These are phyloP conservation scores for Artemisia annua DNA, from an alignment of 129 eudicot genomes.

Conservation along the genomic window DNA sequence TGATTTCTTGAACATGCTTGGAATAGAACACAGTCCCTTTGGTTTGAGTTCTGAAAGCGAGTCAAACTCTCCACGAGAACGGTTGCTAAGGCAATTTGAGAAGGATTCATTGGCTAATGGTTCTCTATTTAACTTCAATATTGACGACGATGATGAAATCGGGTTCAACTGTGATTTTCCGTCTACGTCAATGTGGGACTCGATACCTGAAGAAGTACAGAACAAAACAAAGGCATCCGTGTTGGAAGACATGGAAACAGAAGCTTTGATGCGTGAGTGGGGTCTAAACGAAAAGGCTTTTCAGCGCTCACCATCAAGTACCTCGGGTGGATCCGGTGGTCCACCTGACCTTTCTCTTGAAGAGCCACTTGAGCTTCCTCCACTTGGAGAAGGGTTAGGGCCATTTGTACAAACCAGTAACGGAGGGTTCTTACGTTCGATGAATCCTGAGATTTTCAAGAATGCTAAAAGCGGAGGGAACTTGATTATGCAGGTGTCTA, in stretches of 20 bases:
- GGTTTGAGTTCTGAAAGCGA: constrained; percentile 70
- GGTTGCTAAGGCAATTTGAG: constrained; percentile 75
- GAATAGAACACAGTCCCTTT: constrained; percentile 70
- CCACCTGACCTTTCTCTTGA: constrained; percentile 57
- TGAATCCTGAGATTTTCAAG: constrained; percentile 76
- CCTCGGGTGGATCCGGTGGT: constrained; percentile 53
- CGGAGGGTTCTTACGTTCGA: constrained; percentile 91
- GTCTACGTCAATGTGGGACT: constrained; percentile 40
- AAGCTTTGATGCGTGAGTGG: constrained; percentile 87
- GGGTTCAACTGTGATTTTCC: constrained; percentile 34
- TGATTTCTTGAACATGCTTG: constrained; percentile 80
- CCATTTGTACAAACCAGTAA: constrained; percentile 71
- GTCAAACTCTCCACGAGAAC: constrained; percentile 93
- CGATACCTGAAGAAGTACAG: constrained; percentile 38
- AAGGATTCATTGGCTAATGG: constrained; percentile 65
- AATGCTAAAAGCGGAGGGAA: constrained; percentile 75
- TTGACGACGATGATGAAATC: constrained; percentile 44
- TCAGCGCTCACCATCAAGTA: constrained; percentile 53
- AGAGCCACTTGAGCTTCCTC: constrained; percentile 59
- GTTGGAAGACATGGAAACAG: constrained; percentile 79
- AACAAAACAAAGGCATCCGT: constrained; percentile 56
- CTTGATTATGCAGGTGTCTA: constrained; percentile 90
- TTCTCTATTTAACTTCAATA: constrained; percentile 57
- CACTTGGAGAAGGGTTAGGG: constrained; percentile 86
- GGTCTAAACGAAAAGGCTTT: constrained; percentile 72